Conservation (phyloP, 768 basidiomycete species). For the Trichaptum fuscoviolaceum region DNA sequence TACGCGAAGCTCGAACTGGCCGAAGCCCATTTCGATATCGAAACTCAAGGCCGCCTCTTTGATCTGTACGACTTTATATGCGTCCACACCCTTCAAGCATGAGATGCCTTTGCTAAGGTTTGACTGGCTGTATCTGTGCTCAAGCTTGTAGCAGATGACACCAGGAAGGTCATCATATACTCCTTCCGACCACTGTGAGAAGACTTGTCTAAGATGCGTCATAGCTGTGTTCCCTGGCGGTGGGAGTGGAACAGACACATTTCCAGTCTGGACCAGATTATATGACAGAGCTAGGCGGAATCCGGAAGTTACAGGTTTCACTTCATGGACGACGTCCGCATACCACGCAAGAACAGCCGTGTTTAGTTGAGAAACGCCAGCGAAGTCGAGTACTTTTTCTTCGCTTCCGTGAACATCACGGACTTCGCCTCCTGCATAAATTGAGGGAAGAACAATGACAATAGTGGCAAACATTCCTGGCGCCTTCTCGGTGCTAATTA, state of each 20-base stretch:
- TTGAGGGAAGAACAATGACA: conserved; percentile 41
- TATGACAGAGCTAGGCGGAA: conserved; percentile 47
- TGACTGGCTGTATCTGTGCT: conserved; percentile 28
- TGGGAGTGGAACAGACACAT: conserved; percentile 22
- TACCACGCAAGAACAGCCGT: conserved; percentile 46
- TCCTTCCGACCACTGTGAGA: conserved; percentile 31
- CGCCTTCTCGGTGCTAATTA: conserved; percentile 38
- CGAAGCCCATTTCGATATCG: neutral
- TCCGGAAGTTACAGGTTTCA: conserved; percentile 43
- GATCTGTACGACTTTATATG: neutral
- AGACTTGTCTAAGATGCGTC: conserved; percentile 23
- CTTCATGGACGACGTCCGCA: conserved; percentile 46
- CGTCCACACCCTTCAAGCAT: conserved; percentile 8
- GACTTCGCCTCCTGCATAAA: conserved; percentile 40
- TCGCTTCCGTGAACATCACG: conserved; percentile 34
- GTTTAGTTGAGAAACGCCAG: conserved; percentile 23
- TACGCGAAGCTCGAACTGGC: neutral
- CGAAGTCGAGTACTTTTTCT: conserved; percentile 31
- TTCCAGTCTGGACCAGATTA: conserved; percentile 39
- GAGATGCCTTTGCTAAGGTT: conserved; percentile 19
- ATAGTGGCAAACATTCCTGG: conserved; percentile 49
- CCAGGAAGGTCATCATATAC: conserved; percentile 13
- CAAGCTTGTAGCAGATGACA: conserved; percentile 28
- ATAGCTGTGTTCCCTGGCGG: conserved; percentile 16
- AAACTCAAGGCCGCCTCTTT: neutral